Conservation (phyloP, 768 basidiomycete genomes). For the Mycena metata region DNA sequence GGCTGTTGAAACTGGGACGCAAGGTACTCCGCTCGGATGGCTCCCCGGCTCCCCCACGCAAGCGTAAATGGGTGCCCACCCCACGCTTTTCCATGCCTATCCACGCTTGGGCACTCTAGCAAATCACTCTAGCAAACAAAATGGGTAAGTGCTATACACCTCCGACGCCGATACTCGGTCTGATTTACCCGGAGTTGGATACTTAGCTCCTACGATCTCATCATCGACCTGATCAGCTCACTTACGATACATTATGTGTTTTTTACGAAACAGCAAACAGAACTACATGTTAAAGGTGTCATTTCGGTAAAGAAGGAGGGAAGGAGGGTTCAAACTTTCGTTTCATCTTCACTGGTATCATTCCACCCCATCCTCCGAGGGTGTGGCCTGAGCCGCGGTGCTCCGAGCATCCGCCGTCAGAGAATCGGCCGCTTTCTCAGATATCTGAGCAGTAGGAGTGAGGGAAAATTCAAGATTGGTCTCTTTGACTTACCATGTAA, state of each 20-base stretch:
- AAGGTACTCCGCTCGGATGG: neutral
- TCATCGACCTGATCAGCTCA: too few species aligned
- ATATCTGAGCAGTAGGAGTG: conserved; percentile 35
- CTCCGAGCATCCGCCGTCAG: conserved; percentile 47
- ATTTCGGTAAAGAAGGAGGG: too few species aligned
- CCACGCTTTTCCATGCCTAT: neutral
- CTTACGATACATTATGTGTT: too few species aligned
- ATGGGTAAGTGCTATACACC: conserved; percentile 11
- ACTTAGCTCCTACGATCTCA: too few species aligned
- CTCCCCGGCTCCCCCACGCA: too few species aligned
- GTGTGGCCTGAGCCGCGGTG: neutral
- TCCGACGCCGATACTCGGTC: neutral
- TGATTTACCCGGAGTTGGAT: too few species aligned
- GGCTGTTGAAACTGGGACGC: neutral
- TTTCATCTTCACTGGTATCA: too few species aligned
- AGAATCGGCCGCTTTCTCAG: conserved; percentile 49
- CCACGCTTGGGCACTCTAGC: neutral
- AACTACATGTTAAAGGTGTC: too few species aligned
- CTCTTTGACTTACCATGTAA: conserved; percentile 44
- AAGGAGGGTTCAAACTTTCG: too few species aligned
- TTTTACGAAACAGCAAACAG: too few species aligned
- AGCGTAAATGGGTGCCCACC: neutral
- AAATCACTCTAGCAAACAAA: too few species aligned
- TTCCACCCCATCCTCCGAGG: too few species aligned
- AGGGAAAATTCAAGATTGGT: neutral